A percentile compares a stretch with the other conserved stretches of the same genome.
phyloP scores from a whole-genome alignment of 345 rosid species.

The Linum usitatissimum region DNA sequence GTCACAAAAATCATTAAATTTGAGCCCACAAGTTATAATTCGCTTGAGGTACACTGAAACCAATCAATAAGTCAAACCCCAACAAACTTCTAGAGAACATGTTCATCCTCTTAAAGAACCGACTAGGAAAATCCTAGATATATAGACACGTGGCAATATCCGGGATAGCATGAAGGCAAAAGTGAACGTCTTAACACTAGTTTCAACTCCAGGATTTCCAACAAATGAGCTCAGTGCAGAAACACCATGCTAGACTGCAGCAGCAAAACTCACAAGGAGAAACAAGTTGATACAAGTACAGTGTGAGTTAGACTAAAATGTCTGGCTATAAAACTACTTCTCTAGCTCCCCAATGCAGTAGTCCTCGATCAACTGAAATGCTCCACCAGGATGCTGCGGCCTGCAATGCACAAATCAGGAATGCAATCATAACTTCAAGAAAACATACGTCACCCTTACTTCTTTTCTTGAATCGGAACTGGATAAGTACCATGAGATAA shows the following conservation, averaged over 20 bases:
- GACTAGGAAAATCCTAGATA: too few species aligned
- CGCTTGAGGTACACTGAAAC: too few species aligned
- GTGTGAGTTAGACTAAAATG: not conserved
- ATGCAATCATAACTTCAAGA: not conserved
- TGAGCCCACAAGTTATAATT: too few species aligned
- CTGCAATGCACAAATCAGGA: conserved; percentile 16
- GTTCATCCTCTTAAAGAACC: too few species aligned
- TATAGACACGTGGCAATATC: too few species aligned
- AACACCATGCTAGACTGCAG: not conserved
- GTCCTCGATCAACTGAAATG: conserved; percentile 77
- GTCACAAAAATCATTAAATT: too few species aligned
- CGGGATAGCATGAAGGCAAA: not conserved
- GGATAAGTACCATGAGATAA: too few species aligned
- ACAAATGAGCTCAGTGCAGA: too few species aligned
- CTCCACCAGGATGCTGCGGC: conserved; percentile 77
- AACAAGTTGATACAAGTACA: not conserved
- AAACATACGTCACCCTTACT: too few species aligned
- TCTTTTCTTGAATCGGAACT: too few species aligned
- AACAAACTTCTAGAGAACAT: too few species aligned
- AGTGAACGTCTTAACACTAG: not conserved
- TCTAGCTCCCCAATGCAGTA: conserved; percentile 59
- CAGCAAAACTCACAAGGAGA: not conserved
- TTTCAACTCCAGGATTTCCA: not conserved
- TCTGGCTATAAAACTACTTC: conserved; percentile 11
- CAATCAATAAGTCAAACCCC: too few species aligned